These are phyloP conservation scores for Dalbergia cochinchinensis DNA, from an alignment of 306 rosid genomes.

Conservation along the genomic window DNA sequence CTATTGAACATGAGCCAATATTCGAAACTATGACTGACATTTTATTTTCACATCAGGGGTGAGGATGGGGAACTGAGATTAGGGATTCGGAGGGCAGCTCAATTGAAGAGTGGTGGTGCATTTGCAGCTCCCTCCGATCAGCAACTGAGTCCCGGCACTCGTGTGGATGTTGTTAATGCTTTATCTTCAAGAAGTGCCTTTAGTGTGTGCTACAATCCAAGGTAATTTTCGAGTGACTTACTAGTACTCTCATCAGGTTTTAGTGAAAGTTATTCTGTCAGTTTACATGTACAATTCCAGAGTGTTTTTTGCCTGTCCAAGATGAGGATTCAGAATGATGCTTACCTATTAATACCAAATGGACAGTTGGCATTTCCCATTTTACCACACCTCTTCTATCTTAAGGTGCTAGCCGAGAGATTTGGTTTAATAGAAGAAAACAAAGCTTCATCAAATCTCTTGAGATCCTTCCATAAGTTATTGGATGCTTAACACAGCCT, in stretches of 20 bases:
- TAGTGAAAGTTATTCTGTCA: background rate
- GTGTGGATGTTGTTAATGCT: slow-evolving; percentile 76
- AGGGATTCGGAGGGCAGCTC: slow-evolving; percentile 91
- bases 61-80: slow-evolving; percentile 90
- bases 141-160: slow-evolving; percentile 61
- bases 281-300: background rate
- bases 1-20: background rate
- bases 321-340: background rate
- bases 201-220: slow-evolving; percentile 82
- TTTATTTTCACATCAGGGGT: slow-evolving; percentile 63
- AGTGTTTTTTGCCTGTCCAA: slow-evolving; percentile 11
- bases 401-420: slow-evolving; percentile 13
- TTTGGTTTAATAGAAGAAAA: slow-evolving; percentile 20
- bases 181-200: slow-evolving; percentile 67
- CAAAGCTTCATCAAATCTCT: background rate
- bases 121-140: slow-evolving; percentile 60
- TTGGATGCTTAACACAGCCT: background rate
- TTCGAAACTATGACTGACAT: background rate
- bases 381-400: background rate
- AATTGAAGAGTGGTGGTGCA: slow-evolving; percentile 67
- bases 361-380: background rate
- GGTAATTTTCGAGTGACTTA: slow-evolving; percentile 54
- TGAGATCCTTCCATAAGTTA: background rate
- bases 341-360: no score
- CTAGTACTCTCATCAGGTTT: background rate